Evolutionary conservation across 768 basidiomycete genomes (phyloP).

Genomic region (Pholiota conissans): DNA sequence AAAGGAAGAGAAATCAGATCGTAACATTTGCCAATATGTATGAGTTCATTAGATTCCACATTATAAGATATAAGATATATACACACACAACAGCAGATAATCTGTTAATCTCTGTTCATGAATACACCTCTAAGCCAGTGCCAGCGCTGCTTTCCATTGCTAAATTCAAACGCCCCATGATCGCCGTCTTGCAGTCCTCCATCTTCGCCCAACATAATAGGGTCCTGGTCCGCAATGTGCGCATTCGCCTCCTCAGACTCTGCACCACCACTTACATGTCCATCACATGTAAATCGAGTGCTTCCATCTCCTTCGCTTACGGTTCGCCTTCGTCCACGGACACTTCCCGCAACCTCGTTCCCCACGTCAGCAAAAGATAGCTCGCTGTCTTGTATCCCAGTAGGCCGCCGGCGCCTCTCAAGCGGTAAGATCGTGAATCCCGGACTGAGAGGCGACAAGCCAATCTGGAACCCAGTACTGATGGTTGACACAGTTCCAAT

Average conservation of each 20-base stretch:
- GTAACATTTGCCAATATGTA: too few species aligned
- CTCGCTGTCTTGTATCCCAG: slow-evolving; percentile 36
- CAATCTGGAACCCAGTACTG: slow-evolving; percentile 68
- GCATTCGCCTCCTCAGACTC: neutral
- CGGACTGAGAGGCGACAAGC: slow-evolving; percentile 72
- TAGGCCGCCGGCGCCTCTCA: slow-evolving; percentile 44
- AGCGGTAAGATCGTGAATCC: slow-evolving; percentile 71
- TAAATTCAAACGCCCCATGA: neutral
- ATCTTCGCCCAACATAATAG: slow-evolving; percentile 1
- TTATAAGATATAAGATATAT: slow-evolving; percentile 1
- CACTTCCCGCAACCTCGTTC: slow-evolving; percentile 19
- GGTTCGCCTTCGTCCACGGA: slow-evolving; percentile 39
- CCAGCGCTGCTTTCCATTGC: slow-evolving; percentile 22
- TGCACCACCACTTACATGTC: slow-evolving; percentile 8
- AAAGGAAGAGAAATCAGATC: too few species aligned
- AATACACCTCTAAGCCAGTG: slow-evolving; percentile 28
- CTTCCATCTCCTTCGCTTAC: slow-evolving; percentile 46
- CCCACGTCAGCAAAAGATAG: slow-evolving; percentile 30
- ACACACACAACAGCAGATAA: neutral
- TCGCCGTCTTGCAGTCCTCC: neutral
- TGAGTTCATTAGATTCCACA: neutral
- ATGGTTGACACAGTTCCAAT: slow-evolving; percentile 38
- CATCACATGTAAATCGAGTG: neutral
- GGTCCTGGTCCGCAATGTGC: neutral
- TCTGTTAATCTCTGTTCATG: slow-evolving; percentile 13